phyloP scores from a whole-genome alignment of 345 rosid species.

The Microcos paniculata region DNA sequence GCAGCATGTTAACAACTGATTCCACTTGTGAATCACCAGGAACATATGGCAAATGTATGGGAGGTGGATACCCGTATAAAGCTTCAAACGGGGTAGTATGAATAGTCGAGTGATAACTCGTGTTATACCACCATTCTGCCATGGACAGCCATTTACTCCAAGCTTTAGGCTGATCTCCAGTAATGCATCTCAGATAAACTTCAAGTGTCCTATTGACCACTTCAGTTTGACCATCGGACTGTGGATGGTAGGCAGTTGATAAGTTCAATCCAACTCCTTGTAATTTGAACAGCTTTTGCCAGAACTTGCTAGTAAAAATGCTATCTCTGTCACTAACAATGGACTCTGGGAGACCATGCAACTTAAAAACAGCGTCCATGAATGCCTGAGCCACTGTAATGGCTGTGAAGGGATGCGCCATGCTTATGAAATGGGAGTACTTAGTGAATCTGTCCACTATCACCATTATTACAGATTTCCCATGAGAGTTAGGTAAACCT shows the following conservation, averaged over 20 bases:
- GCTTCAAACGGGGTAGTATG: background rate
- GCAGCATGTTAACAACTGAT: no score
- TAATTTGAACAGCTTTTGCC: background rate
- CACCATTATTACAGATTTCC: background rate
- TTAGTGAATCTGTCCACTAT: background rate
- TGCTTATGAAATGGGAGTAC: background rate
- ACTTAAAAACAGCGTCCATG: background rate
- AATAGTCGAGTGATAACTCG: background rate
- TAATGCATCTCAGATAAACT: background rate
- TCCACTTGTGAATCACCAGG: slow-evolving; percentile 1
- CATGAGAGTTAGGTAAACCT: background rate
- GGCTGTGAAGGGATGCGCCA: background rate
- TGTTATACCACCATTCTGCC: background rate
- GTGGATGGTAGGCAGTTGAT: background rate
- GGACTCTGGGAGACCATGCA: background rate
- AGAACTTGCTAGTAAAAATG: background rate
- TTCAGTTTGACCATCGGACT: background rate
- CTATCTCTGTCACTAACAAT: background rate
- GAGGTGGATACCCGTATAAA: background rate
- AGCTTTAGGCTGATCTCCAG: background rate
- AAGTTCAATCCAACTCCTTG: background rate
- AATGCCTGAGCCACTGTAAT: background rate
- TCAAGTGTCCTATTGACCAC: background rate
- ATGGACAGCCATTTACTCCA: background rate
- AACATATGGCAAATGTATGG: background rate